phyloP scores from a whole-genome alignment of 371 early-diverging fungal species.

The Encephalitozoon cuniculi region DNA sequence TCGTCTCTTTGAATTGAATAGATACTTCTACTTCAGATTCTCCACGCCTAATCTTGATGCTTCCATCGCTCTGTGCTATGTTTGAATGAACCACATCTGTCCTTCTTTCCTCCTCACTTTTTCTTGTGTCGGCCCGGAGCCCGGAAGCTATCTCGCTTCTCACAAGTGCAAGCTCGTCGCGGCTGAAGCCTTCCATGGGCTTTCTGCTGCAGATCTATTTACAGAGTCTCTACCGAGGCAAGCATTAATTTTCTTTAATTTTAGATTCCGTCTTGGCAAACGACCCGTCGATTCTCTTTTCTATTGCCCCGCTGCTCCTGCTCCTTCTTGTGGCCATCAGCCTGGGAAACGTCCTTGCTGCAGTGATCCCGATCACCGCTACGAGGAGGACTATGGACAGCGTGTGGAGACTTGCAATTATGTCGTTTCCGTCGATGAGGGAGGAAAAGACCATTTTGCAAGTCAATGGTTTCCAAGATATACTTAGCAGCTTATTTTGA shows the following conservation, averaged over 20 bases:
- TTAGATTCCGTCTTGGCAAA: background rate
- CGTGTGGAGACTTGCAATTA: background rate
- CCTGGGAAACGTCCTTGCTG: background rate
- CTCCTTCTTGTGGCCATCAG: background rate
- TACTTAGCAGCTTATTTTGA: background rate
- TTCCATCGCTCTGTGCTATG: constrained; percentile 24
- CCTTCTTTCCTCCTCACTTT: background rate
- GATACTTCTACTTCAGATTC: background rate
- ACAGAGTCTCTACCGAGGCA: too few relatives aligned
- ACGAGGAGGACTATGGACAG: background rate
- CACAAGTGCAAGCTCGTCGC: background rate
- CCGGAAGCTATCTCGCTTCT: background rate
- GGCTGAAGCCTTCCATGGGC: background rate
- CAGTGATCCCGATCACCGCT: background rate
- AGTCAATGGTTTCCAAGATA: background rate
- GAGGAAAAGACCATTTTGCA: background rate
- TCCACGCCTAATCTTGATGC: background rate
- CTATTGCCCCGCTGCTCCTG: background rate
- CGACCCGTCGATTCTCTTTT: background rate
- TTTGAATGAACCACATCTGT: background rate
- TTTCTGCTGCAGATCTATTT: background rate
- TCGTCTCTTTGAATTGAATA: constrained; percentile 10
- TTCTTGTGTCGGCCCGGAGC: background rate
- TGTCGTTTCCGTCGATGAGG: background rate
- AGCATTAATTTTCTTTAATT: background rate